Evolutionary conservation across 2,329 filamentous ascomycete species (phyloP).

Genomic region (Juglanconis oblonga): DNA sequence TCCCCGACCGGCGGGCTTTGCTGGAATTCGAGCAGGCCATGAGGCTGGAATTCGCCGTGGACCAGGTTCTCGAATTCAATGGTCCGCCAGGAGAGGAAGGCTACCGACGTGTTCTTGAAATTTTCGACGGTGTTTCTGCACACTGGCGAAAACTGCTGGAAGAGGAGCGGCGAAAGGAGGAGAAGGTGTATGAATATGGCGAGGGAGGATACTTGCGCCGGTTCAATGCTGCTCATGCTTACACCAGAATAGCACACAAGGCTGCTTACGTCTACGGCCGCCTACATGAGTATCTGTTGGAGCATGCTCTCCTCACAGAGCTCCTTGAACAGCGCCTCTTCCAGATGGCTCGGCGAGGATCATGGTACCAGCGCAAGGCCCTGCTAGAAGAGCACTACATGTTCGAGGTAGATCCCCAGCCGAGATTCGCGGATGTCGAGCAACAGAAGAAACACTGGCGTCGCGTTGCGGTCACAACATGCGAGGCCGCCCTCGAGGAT

Average conservation of each 20-base stretch:
- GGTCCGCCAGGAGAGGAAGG: constrained; percentile 65
- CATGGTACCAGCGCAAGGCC: constrained; percentile 95
- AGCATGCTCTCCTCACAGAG: constrained; percentile 71
- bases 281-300: constrained; percentile 74
- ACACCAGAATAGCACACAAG: constrained; percentile 91
- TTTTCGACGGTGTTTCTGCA: constrained; percentile 72
- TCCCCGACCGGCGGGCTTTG: constrained; percentile 69
- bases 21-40: constrained; percentile 89
- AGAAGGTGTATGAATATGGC: constrained; percentile 71
- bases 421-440: constrained; percentile 35
- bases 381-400: constrained; percentile 95
- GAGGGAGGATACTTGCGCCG: constrained; percentile 87
- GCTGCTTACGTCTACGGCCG: constrained; percentile 74
- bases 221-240: constrained; percentile 89
- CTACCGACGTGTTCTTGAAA: constrained; percentile 64
- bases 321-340: constrained; percentile 80
- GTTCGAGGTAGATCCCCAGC: constrained; percentile 54
- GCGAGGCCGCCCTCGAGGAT: constrained; percentile 83
- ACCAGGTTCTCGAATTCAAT: constrained; percentile 77
- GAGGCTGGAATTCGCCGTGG: constrained; percentile 75
- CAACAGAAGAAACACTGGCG: constrained; percentile 81
- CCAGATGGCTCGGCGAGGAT: constrained; percentile 77
- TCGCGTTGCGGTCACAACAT: constrained; percentile 71
- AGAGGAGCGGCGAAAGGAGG: constrained; percentile 77
- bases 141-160: constrained; percentile 73